Percentiles rank a stretch among this genome's conserved stretches.
Conservation (phyloP, 768 basidiomycete genomes). For the Xerocomellus intermedius region DNA sequence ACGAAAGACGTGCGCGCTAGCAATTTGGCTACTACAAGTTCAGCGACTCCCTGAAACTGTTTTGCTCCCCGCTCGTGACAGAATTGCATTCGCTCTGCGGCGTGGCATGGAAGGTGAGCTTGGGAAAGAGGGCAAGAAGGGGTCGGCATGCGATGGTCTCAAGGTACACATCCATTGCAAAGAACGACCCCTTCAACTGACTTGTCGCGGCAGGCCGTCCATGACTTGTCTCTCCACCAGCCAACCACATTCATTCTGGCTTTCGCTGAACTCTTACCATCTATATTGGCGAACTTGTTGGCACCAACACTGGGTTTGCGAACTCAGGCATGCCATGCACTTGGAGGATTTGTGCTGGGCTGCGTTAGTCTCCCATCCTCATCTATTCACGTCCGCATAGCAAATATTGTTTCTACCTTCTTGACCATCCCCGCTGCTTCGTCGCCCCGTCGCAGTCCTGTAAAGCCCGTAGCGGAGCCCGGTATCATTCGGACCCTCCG, state of each 20-base stretch:
- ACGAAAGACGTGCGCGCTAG: constrained; percentile 80
- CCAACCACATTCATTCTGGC: constrained; percentile 68
- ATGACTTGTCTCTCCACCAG: constrained; percentile 62
- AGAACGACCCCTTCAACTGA: constrained; percentile 9
- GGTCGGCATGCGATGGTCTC: constrained; percentile 72
- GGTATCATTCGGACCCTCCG: constrained; percentile 64
- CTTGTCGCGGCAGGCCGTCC: constrained; percentile 56
- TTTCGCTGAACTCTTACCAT: constrained; percentile 58
- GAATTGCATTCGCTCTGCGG: constrained; percentile 68
- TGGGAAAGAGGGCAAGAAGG: constrained; percentile 88
- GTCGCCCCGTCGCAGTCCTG: constrained; percentile 38
- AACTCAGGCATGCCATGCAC: constrained; percentile 70
- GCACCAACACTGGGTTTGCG: constrained; percentile 65
- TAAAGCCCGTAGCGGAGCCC: constrained; percentile 41
- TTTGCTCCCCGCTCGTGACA: constrained; percentile 58
- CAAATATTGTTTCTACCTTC: constrained; percentile 46
- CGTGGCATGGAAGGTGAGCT: constrained; percentile 82
- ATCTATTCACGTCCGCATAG: constrained; percentile 50
- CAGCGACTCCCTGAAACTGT: constrained; percentile 66
- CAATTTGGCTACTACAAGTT: constrained; percentile 70
- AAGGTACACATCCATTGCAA: constrained; percentile 47
- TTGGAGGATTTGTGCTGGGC: constrained; percentile 65
- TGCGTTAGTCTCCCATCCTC: constrained; percentile 48
- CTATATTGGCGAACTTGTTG: constrained; percentile 60
- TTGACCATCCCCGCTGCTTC: constrained; percentile 41